Evolutionary conservation across 2,329 filamentous ascomycete species (phyloP), one percentile per base, ranked within the genome.

Genomic region (Orbilia quercus): DNA sequence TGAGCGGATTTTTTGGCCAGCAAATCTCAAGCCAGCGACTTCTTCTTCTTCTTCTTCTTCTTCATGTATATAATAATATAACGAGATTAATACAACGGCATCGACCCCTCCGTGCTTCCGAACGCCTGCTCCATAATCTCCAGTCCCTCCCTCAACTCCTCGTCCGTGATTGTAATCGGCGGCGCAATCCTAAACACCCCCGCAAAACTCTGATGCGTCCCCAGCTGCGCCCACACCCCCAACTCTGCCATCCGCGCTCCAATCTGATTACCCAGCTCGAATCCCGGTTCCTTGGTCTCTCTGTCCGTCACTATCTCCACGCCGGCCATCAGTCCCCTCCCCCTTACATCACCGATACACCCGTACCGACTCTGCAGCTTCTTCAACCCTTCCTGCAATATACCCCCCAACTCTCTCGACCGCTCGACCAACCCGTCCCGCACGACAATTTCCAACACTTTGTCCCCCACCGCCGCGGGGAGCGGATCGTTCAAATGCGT

Each of bases 401-500:
- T 78, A 1, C 79, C 70, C 1, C 86, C 86, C 4, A 82, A 80
- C 25, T 79, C 76, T 4, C 80, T 78, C 2, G 85, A 82, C 1
- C 82, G 81, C 69, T 80, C 79, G 16, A 85, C 83, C 7, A 89
- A 79, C 18, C 82, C 79, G 72, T 89, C 86, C 0, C 86, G 81
- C 18, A 85, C 80, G 0, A 89, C 85, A 11, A 88, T 86, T 69
- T 89, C 86, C 0, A 89, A 81, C 1, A 88, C 86, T 76, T 88
- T 88, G 73, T 85, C 81, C 0, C 86, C 86, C 0, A 89, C 85
- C 0, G 86, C 85, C 0, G 85, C 85, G 0, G 86, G 83, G 0
- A 89, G 79, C 0, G 87, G 86, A 74, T 89, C 87, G 75, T 89
- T 88, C 53, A 88, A 79, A 75, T 89, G 87, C 0, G 87, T 89